A percentile compares a stretch with the other conserved stretches of the same genome.
These are phyloP conservation scores for Neotropicomus parvogracilis DNA, from an alignment of 1,284 basidiomycete genomes.

Conservation along the genomic window DNA sequence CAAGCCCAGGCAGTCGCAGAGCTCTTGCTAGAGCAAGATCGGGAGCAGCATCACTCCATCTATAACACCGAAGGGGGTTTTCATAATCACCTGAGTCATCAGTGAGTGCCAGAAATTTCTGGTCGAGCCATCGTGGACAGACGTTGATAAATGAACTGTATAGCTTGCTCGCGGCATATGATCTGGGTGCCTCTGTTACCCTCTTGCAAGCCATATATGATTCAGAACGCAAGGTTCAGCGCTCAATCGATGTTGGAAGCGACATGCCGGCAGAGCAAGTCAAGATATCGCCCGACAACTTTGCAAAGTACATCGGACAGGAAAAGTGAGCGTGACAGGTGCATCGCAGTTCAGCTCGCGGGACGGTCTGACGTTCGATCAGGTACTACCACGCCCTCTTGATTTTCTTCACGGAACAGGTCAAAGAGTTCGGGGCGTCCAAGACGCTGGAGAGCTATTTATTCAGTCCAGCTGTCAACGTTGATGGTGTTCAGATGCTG, in stretches of 20 bases:
- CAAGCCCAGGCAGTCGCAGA: constrained; percentile 45
- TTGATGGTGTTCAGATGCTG: constrained; percentile 50
- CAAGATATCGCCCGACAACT: constrained; percentile 46
- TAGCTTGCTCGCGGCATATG: constrained; percentile 61
- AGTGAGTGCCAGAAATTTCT: constrained; percentile 37
- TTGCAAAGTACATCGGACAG: constrained; percentile 53
- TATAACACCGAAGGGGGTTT: constrained; percentile 43
- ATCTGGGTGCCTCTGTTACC: constrained; percentile 54
- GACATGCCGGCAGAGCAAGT: constrained; percentile 24
- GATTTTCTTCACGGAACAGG: constrained; percentile 51
- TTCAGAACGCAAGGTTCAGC: constrained; percentile 38
- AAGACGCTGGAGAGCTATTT: constrained; percentile 52
- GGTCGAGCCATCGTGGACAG: not conserved
- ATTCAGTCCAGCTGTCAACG: constrained; percentile 49
- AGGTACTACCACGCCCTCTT: constrained; percentile 55
- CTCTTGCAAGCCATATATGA: constrained; percentile 55
- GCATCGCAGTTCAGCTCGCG: not conserved
- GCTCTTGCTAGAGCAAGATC: constrained; percentile 52
- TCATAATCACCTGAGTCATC: constrained; percentile 66
- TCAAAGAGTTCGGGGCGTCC: constrained; percentile 41
- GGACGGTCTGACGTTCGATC: constrained; percentile 32
- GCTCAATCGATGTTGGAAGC: constrained; percentile 39
- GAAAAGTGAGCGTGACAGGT: constrained; percentile 42
- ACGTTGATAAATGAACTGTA: not conserved
- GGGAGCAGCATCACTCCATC: constrained; percentile 56